These are phyloP conservation scores for Anthracocystis panici-leucophaei DNA, from an alignment of 1,284 basidiomycete genomes.

Conservation along the genomic window DNA sequence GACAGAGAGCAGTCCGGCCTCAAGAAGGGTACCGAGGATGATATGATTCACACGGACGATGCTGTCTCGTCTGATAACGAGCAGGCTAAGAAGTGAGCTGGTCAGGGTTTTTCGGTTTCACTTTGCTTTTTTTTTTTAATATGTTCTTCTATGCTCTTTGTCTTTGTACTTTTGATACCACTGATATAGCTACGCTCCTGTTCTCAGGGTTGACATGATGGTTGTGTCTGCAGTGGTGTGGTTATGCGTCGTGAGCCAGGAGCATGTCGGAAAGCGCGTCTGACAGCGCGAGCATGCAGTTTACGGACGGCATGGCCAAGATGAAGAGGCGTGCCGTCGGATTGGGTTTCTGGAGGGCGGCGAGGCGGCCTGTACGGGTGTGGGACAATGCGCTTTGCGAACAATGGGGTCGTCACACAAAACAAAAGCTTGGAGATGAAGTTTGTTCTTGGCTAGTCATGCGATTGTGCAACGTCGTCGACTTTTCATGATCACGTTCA, in stretches of 20 bases:
- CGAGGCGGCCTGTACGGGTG: too few relatives aligned
- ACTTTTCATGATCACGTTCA: too few relatives aligned
- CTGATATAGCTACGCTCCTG: neutral
- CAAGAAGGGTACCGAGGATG: slow-evolving; percentile 21
- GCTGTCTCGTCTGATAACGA: slow-evolving; percentile 20
- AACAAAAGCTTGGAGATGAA: too few relatives aligned
- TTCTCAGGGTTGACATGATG: neutral
- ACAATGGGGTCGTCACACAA: too few relatives aligned
- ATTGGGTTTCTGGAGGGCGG: too few relatives aligned
- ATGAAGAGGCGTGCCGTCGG: too few relatives aligned
- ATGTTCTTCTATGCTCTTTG: neutral
- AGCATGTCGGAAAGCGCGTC: too few relatives aligned
- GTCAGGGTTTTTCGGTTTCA: neutral
- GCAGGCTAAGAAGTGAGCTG: slow-evolving; percentile 14
- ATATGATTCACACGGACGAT: slow-evolving; percentile 21
- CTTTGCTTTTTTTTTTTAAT: neutral
- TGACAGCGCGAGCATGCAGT: too few relatives aligned
- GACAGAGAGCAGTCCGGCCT: slow-evolving; percentile 17
- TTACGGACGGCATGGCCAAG: too few relatives aligned
- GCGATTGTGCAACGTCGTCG: too few relatives aligned
- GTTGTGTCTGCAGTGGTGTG: neutral
- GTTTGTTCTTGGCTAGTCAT: too few relatives aligned
- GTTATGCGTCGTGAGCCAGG: neutral
- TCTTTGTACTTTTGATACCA: slow-evolving; percentile 17
- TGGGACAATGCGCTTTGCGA: too few relatives aligned